phyloP scores from a whole-genome alignment of 2,329 filamentous ascomycete species.

The Fusarium sp. region DNA sequence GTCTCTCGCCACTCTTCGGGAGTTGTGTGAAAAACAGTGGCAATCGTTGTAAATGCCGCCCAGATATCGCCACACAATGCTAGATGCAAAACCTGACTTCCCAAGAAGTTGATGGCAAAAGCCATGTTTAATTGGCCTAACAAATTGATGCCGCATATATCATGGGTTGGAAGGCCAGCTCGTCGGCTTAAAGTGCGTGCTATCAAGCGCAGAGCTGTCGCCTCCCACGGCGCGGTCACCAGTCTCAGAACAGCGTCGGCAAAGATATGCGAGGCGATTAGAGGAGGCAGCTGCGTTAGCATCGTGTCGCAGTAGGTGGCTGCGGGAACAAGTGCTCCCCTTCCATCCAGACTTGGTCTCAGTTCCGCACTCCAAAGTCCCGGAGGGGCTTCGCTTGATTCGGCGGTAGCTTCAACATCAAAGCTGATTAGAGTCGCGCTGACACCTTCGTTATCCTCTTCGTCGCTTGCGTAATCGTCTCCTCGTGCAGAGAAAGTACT shows the following conservation, averaged over 20 bases:
- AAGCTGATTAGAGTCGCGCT: constrained; percentile 70
- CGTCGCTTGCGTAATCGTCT: constrained; percentile 66
- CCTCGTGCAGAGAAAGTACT: constrained; percentile 61
- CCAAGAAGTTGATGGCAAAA: constrained; percentile 58
- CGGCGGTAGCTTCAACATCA: constrained; percentile 68
- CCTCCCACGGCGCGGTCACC: constrained; percentile 60
- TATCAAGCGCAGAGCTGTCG: constrained; percentile 57
- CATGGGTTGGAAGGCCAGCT: constrained; percentile 52
- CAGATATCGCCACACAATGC: constrained; percentile 29
- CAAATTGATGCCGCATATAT: constrained; percentile 54
- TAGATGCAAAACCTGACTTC: constrained; percentile 57
- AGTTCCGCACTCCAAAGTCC: constrained; percentile 70
- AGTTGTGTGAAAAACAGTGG: constrained; percentile 28
- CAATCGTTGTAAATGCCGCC: constrained; percentile 26
- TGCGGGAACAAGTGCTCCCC: constrained; percentile 37
- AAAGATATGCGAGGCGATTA: constrained; percentile 60
- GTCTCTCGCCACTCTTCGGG: constrained; percentile 33
- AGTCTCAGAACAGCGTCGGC: constrained; percentile 57
- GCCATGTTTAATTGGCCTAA: constrained; percentile 54
- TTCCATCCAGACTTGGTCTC: constrained; percentile 59
- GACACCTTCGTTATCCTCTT: constrained; percentile 66
- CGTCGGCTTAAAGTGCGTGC: constrained; percentile 56
- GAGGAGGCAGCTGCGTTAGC: constrained; percentile 62
- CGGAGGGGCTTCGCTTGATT: constrained; percentile 60
- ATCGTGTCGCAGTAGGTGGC: constrained; percentile 60